Percentiles rank a stretch among this genome's conserved stretches.
Conservation (phyloP, 2,329 filamentous ascomycete genomes). For the Dothidotthia symphoricarpi region DNA sequence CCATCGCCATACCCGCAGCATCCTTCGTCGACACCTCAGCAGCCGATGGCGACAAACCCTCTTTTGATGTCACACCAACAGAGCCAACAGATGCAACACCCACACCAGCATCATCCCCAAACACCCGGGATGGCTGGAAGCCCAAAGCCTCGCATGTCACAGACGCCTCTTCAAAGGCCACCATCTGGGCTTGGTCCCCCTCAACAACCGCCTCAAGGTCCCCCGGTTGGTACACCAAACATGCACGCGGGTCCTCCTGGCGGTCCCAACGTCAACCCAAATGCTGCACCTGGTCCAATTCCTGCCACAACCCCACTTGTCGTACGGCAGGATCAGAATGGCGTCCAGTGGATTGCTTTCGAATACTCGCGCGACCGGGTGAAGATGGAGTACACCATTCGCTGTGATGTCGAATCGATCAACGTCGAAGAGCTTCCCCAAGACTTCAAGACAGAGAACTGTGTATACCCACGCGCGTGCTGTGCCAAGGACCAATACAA, state of each 20-base stretch:
- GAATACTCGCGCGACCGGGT: conserved; percentile 96
- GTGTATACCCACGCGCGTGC: conserved; percentile 93
- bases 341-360: conserved; percentile 98
- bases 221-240: conserved; percentile 43
- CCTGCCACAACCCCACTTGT: conserved; percentile 94
- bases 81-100: conserved; percentile 42
- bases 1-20: conserved; percentile 59
- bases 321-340: conserved; percentile 90
- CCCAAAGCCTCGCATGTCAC: conserved; percentile 50
- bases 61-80: conserved; percentile 55
- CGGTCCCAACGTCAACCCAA: conserved; percentile 68
- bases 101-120: conserved; percentile 47
- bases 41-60: conserved; percentile 50
- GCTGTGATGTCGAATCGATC: conserved; percentile 95
- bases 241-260: conserved; percentile 43
- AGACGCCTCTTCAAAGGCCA: conserved; percentile 57
- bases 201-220: conserved; percentile 41
- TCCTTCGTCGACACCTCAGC: conserved; percentile 55
- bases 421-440: conserved; percentile 78
- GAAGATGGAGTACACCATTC: conserved; percentile 99
- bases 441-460: conserved; percentile 98
- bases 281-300: conserved; percentile 91
- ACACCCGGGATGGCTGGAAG: conserved; percentile 63
- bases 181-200: conserved; percentile 48
- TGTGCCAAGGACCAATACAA: conserved; percentile 95